Evolutionary conservation across 2,329 filamentous ascomycete species (phyloP).

Genomic region (Monosporascus sp.): DNA sequence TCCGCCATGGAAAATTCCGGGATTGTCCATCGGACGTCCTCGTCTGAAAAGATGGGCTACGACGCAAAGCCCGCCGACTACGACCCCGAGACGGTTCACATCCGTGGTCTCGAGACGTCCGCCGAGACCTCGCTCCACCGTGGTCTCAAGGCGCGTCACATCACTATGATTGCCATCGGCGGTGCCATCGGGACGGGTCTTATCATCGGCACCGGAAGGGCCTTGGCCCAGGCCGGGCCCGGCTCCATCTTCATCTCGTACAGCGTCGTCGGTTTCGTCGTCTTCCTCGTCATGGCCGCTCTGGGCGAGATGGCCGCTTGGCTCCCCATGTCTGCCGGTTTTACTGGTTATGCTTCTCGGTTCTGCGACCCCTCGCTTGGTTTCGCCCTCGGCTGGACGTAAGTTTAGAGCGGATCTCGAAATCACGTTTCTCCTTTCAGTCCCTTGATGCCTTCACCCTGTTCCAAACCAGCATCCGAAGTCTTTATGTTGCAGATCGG

Average conservation of each 20-base stretch:
- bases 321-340: constrained; percentile 72
- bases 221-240: constrained; percentile 50
- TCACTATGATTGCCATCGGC: constrained; percentile 63
- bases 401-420: constrained; percentile 23
- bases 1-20: constrained; percentile 18
- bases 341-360: constrained; percentile 73
- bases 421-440: background rate
- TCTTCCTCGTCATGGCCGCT: constrained; percentile 76
- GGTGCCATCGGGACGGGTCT: constrained; percentile 71
- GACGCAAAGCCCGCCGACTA: constrained; percentile 6
- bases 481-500: background rate
- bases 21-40: constrained; percentile 23
- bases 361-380: constrained; percentile 78
- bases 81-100: constrained; percentile 25
- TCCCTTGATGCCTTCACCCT: background rate
- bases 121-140: constrained; percentile 43
- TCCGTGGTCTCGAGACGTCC: constrained; percentile 45
- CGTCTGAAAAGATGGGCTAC: constrained; percentile 23
- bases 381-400: constrained; percentile 71
- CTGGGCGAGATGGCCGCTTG: constrained; percentile 83
- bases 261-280: constrained; percentile 62
- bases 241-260: constrained; percentile 68
- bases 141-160: constrained; percentile 50
- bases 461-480: constrained; percentile 11
- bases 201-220: constrained; percentile 62